Evolutionary conservation across 1,284 basidiomycete species (phyloP), one percentile per base, ranked within the genome.

Genomic region (Pyrrhoderma lamaoense): DNA sequence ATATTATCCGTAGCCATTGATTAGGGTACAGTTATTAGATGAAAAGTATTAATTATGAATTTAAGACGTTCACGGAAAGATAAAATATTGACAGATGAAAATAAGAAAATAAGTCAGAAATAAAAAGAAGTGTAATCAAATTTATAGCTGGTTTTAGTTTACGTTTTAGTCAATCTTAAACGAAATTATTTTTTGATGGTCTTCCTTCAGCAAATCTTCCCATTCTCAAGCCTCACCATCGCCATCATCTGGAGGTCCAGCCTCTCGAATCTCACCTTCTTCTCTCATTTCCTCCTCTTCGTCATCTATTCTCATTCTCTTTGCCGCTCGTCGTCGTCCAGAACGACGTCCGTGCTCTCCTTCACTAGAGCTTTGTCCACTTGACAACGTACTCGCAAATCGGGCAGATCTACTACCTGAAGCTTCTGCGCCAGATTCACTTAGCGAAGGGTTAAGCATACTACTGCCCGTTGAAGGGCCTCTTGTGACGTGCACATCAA

Each of bases 221-320:
- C n/a, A n/a, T n/a, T n/a, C n/a, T n/a, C n/a, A n/a, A n/a, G n/a
- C n/a, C n/a, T n/a, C 27, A 5, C 27, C 27, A 31, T 11, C 11
- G 11, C 27, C 27, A 31, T 31, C 27, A 31, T 31, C 27, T 5
- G 27, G 27, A 31, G 27, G 27, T 31, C 27, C 27, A 31, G 27
- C 27, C 27, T 31, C 27, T 5, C 27, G 27, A 31, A 11, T 5
- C 5, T 31, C 27, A 2, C 43, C 27, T 42, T 42, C 42, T 27
- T 19, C 47, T 42, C 21, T 53, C 51, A n/a, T n/a, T 38, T 53
- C 52, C 2, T 45, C 37, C 27, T 53, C 52, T n/a, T 31, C 42
- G 36, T n/a, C 22, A 13, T 18, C 49, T 31, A 11, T 42, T n/a
- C 39, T 53, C 2, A 2, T 40, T 34, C 47, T 36, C 23, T 53